Evolutionary conservation across 2,329 filamentous ascomycete species (phyloP), one percentile per base, ranked within the genome.

Genomic region (Colletotrichum endophyticum): DNA sequence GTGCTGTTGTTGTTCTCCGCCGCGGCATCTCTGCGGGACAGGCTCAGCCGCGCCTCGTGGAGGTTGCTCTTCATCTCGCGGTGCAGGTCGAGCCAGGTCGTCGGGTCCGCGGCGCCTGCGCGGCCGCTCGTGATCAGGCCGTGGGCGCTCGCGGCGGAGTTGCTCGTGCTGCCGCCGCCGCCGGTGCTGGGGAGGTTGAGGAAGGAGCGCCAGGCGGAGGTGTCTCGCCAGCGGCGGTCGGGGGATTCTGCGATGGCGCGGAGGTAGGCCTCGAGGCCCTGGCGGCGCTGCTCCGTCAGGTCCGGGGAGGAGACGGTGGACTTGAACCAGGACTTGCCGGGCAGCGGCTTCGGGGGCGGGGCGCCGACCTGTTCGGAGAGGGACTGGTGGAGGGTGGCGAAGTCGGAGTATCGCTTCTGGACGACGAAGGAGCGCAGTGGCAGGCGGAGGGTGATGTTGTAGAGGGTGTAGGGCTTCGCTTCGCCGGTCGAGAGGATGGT

Each of bases 321-420:
- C 76, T 93, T 91, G 82, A 96, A 91, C 94, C 94, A 97, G 63
- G 93, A 92, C 83, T 97, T 97, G 16, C 86, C 87, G 0, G 95
- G 95, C 3, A 96, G 88, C 0, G 93, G 86, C 2, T 88, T 87
- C 0, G 95, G 95, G 9, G 95, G 94, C 25, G 94, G 84, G 27
- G 87, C 82, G 80, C 92, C 92, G 73, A 93, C 90, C 66, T 92
- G 87, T 56, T 89, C 86, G 25, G 88, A 88, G 11, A 98, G 89
- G 6, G 90, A 85, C 34, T 87, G 84, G 85, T 97, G 92, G 19
- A 98, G 91, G 63, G 88, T 84, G 72, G 88, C 87, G 82, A 97
- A 97, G 83, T 97, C 95, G 70, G 93, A 95, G 88, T 96, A 98
- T 80, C 95, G 94, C 85, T 96, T 96, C 81, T 93, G 92, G 7